phyloP scores from a whole-genome alignment of 2,329 filamentous ascomycete species.

The Cordyceps cateniannulata region DNA sequence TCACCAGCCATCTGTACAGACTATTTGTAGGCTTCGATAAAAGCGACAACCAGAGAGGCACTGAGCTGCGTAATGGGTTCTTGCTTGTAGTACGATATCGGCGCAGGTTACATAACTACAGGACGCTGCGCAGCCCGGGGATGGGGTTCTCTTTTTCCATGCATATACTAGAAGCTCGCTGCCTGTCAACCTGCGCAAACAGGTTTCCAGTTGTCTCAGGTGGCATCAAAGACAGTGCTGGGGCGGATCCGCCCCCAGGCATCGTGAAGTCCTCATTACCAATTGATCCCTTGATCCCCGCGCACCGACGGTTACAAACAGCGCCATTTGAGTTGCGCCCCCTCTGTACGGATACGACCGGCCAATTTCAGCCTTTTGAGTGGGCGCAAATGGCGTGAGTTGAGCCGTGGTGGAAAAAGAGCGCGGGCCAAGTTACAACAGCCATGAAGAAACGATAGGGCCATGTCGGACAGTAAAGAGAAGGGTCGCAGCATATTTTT shows the following conservation, averaged over 20 bases:
- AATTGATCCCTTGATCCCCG: neutral
- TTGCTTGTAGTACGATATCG: neutral
- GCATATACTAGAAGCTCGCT: neutral
- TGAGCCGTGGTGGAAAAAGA: neutral
- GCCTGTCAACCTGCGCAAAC: no score
- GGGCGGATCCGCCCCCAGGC: neutral
- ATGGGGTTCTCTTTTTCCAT: neutral
- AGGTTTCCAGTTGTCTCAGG: neutral
- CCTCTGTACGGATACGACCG: neutral
- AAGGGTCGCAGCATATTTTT: neutral
- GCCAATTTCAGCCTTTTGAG: neutral
- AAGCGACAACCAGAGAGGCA: neutral
- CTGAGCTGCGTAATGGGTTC: neutral
- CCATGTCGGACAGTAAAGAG: neutral
- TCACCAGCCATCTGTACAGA: neutral
- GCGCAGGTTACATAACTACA: neutral
- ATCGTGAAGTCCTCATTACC: neutral
- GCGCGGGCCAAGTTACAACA: neutral
- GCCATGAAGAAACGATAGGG: no score
- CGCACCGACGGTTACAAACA: neutral
- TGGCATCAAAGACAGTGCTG: neutral
- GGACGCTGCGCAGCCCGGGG: neutral
- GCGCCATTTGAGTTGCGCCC: no score
- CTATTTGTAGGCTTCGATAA: neutral
- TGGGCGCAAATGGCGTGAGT: neutral